A percentile compares a stretch with the other conserved stretches of the same genome.
Conservation (phyloP, 345 rosid genomes). For the Raphanus raphanistrum region DNA sequence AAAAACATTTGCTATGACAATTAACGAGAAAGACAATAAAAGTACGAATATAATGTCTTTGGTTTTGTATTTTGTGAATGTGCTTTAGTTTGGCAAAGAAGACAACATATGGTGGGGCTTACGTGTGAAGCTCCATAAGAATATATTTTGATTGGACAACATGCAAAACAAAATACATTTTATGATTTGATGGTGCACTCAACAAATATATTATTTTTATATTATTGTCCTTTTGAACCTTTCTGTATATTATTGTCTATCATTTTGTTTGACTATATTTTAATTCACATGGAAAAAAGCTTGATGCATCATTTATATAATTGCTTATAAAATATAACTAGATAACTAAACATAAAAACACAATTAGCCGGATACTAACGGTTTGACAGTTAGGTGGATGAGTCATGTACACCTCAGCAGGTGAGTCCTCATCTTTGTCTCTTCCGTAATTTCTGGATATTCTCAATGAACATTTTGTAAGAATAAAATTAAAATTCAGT, state of each 20-base stretch:
- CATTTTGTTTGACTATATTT: neutral
- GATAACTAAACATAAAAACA: neutral
- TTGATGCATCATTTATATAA: constrained; percentile 2
- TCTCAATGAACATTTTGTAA: neutral
- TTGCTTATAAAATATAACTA: neutral
- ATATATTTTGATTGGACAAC: constrained; percentile 27
- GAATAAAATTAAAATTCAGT: neutral
- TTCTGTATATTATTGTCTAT: neutral
- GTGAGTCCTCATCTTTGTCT: constrained; percentile 19
- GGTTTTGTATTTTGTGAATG: constrained; percentile 14
- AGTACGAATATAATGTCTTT: constrained; percentile 2
- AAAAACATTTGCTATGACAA: neutral
- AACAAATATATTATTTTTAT: neutral
- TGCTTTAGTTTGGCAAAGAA: constrained; percentile 8
- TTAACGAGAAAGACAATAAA: neutral
- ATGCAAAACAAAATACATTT: constrained; percentile 20
- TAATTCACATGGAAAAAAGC: neutral
- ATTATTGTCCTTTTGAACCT: neutral
- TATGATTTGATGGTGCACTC: constrained; percentile 19
- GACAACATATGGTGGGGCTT: constrained; percentile 37
- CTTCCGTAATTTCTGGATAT: constrained; percentile 29
- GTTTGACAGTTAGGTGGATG: constrained; percentile 33
- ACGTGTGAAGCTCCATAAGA: constrained; percentile 34
- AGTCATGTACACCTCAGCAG: constrained; percentile 32
- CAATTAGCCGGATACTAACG: constrained; percentile 17